phyloP scores from a whole-genome alignment of 495 filamentous ascomycete species.

The Pyrenula massariospora region DNA sequence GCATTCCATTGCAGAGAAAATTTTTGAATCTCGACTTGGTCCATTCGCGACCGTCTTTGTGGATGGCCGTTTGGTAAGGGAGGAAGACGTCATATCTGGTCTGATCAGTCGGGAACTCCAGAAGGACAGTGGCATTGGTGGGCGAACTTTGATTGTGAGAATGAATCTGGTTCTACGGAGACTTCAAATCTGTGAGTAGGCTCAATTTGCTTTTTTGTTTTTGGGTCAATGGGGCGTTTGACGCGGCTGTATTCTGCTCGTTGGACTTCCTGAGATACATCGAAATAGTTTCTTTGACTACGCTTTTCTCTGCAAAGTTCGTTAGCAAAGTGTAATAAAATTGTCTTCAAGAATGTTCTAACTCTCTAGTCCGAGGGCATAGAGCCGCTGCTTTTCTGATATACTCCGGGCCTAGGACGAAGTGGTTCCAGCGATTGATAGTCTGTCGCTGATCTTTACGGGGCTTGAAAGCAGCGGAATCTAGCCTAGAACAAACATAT shows the following conservation, averaged over 20 bases:
- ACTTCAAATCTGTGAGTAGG: constrained; percentile 74
- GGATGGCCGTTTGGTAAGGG: constrained; percentile 76
- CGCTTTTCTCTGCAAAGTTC: constrained; percentile 49
- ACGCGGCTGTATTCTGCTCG: constrained; percentile 51
- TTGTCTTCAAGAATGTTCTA: constrained; percentile 12
- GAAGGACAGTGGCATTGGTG: constrained; percentile 1
- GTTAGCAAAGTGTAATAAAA: constrained; percentile 7
- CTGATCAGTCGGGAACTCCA: constrained; percentile 1
- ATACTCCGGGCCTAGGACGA: constrained; percentile 71
- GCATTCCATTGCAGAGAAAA: constrained; percentile 83
- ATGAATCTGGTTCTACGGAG: constrained; percentile 65
- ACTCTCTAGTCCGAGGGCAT: constrained; percentile 69
- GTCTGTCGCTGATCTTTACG: constrained; percentile 75
- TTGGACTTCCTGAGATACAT: constrained; percentile 62
- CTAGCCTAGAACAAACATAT: constrained; percentile 34
- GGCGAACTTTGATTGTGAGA: constrained; percentile 85
- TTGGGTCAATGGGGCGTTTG: constrained; percentile 36
- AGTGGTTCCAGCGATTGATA: constrained; percentile 81
- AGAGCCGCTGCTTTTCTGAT: constrained; percentile 57
- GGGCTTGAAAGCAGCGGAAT: constrained; percentile 57
- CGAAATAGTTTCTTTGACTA: constrained; percentile 60
- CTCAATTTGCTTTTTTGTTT: constrained; percentile 43
- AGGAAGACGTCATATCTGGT: constrained; percentile 53
- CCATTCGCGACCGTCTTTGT: constrained; percentile 61
- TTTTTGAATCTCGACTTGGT: constrained; percentile 57